Evolutionary conservation across 2,329 filamentous ascomycete species (phyloP).

Genomic region (Neofusicoccum umdonicola): DNA sequence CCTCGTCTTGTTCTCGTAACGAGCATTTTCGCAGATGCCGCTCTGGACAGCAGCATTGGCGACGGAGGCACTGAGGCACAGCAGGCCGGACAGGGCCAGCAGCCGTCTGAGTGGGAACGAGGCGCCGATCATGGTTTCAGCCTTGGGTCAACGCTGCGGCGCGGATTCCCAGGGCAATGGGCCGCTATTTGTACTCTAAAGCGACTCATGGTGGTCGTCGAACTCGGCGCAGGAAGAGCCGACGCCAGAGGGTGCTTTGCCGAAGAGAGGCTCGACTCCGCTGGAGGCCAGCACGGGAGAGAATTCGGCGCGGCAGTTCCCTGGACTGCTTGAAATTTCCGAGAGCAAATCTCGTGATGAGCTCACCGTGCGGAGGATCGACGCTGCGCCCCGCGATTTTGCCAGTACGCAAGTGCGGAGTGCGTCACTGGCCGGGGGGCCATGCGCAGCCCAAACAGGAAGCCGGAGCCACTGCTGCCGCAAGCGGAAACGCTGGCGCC

Average conservation of each 20-base stretch:
- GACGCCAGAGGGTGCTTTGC: neutral
- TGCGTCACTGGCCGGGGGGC: neutral
- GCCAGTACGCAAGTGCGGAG: neutral
- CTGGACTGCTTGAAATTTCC: neutral
- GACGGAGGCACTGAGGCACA: neutral
- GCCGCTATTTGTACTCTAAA: neutral
- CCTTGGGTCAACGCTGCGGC: neutral
- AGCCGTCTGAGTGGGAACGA: neutral
- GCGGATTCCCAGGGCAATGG: neutral
- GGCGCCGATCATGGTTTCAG: neutral
- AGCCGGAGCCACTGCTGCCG: neutral
- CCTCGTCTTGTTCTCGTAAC: conserved; percentile 13
- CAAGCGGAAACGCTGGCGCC: neutral
- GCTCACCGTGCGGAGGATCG: conserved; percentile 5
- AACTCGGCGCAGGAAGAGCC: neutral
- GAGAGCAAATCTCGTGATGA: too few species aligned
- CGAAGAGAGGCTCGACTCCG: neutral
- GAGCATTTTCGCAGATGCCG: conserved; percentile 1
- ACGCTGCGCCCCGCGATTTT: conserved; percentile 1
- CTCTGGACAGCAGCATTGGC: neutral
- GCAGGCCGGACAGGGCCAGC: neutral
- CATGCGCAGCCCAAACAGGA: neutral
- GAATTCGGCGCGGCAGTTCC: neutral
- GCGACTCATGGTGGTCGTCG: neutral
- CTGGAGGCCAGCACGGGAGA: too few species aligned